A percentile compares a stretch with the other conserved stretches of the same genome.
These are phyloP conservation scores for Sphagnum tenellum DNA, from an alignment of 225 moss, liverwort and hornwort species.

Conservation along the genomic window DNA sequence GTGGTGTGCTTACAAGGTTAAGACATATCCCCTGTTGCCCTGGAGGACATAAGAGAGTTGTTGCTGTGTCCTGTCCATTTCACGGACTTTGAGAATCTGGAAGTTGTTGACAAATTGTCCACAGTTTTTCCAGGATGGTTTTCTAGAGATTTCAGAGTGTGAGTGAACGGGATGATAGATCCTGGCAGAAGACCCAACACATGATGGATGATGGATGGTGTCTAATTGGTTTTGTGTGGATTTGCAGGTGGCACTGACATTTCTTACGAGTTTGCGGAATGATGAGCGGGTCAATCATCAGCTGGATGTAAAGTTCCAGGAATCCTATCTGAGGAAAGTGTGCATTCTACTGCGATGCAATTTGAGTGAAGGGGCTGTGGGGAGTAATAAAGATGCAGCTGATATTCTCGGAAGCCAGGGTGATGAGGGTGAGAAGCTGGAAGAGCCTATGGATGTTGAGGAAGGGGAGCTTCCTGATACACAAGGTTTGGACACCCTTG, in stretches of 20 bases:
- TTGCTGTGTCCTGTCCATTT: too few relatives aligned
- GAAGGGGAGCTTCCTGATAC: slow-evolving; percentile 99
- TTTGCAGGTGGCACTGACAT: slow-evolving; percentile 64
- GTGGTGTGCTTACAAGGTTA: slow-evolving; percentile 97
- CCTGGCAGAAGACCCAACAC: too few relatives aligned
- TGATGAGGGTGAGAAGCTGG: slow-evolving; percentile 47
- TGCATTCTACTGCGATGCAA: slow-evolving; percentile 63
- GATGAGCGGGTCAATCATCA: slow-evolving; percentile 97
- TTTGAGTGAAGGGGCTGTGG: slow-evolving; percentile 85
- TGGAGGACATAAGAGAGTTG: too few relatives aligned
- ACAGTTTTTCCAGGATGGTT: too few relatives aligned
- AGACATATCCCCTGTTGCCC: background rate
- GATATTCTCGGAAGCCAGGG: slow-evolving; percentile 41
- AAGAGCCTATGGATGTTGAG: slow-evolving; percentile 82
- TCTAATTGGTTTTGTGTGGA: too few relatives aligned
- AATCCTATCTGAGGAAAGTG: slow-evolving; percentile 88
- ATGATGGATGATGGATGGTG: too few relatives aligned
- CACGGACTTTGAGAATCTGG: too few relatives aligned
- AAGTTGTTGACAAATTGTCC: too few relatives aligned
- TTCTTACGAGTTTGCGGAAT: slow-evolving; percentile 74
- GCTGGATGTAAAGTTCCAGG: slow-evolving; percentile 96
- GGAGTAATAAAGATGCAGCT: slow-evolving; percentile 39
- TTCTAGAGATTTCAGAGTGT: too few relatives aligned
- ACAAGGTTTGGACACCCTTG: slow-evolving; percentile 46
- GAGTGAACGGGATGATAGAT: too few relatives aligned